Evolutionary conservation across 495 filamentous ascomycete genomes (phyloP).

Genomic region (Trypethelium eluteriae): DNA sequence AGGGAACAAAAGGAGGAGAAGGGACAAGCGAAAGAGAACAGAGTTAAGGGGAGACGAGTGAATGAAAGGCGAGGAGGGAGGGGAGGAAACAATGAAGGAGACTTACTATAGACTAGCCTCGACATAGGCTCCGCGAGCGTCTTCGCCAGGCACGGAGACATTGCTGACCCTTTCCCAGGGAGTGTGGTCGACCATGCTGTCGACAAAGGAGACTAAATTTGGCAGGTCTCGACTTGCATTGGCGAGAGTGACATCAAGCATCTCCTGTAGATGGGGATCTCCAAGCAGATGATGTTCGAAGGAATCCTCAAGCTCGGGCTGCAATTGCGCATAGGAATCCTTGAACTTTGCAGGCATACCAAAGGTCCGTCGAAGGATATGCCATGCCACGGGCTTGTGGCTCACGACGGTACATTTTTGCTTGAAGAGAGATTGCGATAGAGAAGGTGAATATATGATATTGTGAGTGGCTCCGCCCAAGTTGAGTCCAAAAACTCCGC

Average conservation of each 20-base stretch:
- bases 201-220: slow-evolving; percentile 51
- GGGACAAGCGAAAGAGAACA: too few relatives aligned
- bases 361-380: slow-evolving; percentile 46
- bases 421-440: slow-evolving; percentile 42
- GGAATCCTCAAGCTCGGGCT: slow-evolving; percentile 36
- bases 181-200: slow-evolving; percentile 53
- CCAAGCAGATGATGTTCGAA: slow-evolving; percentile 36
- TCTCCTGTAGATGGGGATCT: slow-evolving; percentile 40
- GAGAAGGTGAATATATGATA: slow-evolving; percentile 45
- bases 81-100: neutral
- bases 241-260: slow-evolving; percentile 32
- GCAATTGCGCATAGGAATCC: slow-evolving; percentile 29
- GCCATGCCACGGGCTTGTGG: slow-evolving; percentile 34
- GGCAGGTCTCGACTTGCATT: slow-evolving; percentile 40
- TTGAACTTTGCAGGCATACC: slow-evolving; percentile 36
- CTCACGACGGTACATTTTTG: slow-evolving; percentile 32
- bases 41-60: too few relatives aligned
- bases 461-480: slow-evolving; percentile 45
- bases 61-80: too few relatives aligned
- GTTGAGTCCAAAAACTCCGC: slow-evolving; percentile 48
- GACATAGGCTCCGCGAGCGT: slow-evolving; percentile 33
- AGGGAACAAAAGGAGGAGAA: too few relatives aligned
- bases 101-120: slow-evolving; percentile 44
- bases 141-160: slow-evolving; percentile 26
- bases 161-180: slow-evolving; percentile 51